These are phyloP conservation scores for Coprinopsis sp. DNA, from an alignment of 768 basidiomycete genomes.

Conservation along the genomic window DNA sequence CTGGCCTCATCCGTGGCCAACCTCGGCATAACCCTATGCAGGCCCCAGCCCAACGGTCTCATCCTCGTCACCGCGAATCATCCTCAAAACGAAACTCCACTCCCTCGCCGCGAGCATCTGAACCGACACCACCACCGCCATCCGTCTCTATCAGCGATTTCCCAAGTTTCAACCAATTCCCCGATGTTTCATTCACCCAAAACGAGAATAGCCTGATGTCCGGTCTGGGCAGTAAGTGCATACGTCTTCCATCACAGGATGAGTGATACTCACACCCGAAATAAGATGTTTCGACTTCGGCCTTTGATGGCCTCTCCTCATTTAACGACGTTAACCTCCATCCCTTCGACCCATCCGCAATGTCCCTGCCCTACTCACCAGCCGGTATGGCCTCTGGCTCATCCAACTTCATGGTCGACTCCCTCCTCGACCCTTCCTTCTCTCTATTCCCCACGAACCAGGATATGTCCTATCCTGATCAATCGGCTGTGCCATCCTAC, in stretches of 20 bases:
- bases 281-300: constrained; percentile 32
- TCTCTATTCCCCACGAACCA: constrained; percentile 15
- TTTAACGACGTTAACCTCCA: constrained; percentile 29
- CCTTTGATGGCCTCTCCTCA: constrained; percentile 32
- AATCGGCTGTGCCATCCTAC: constrained; percentile 12
- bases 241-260: neutral
- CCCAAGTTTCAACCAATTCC: constrained; percentile 19
- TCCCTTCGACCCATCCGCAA: constrained; percentile 21
- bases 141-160: constrained; percentile 16
- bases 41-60: constrained; percentile 25
- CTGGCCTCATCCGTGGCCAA: constrained; percentile 79
- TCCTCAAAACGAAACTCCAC: constrained; percentile 4
- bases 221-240: constrained; percentile 40
- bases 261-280: constrained; percentile 16
- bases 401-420: constrained; percentile 16
- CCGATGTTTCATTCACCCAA: constrained; percentile 20
- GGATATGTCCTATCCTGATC: constrained; percentile 8
- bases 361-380: constrained; percentile 14
- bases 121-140: constrained; percentile 16
- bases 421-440: constrained; percentile 8
- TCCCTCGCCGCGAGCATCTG: constrained; percentile 21
- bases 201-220: constrained; percentile 29
- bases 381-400: constrained; percentile 29
- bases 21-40: constrained; percentile 56
- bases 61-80: constrained; percentile 19